Conservation (phyloP, 192 early-diverging fungal genomes). For the Coemansia sp. region DNA sequence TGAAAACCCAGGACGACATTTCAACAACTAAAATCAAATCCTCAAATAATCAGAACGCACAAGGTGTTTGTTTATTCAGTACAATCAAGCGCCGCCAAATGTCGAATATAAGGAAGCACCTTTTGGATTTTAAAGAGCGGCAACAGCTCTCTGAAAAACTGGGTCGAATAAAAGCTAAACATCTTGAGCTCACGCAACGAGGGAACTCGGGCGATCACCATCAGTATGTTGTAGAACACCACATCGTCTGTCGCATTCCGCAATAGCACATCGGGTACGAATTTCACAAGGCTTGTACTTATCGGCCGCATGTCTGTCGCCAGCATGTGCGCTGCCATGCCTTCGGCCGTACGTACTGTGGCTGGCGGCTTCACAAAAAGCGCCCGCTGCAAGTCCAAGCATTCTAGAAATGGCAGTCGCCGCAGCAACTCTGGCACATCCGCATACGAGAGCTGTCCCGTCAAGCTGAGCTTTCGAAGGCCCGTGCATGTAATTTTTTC, state of each 20-base stretch:
- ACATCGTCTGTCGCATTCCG: conserved; percentile 26
- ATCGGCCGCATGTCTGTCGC: conserved; percentile 26
- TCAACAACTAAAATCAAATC: neutral
- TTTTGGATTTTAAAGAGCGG: conserved; percentile 35
- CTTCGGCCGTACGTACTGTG: conserved; percentile 26
- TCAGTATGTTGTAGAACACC: conserved; percentile 41
- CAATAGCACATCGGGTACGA: conserved; percentile 32
- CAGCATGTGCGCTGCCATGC: conserved; percentile 27
- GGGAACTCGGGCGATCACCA: conserved; percentile 34
- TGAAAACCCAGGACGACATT: too few relatives aligned
- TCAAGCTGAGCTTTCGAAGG: conserved; percentile 19
- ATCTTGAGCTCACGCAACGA: conserved; percentile 38
- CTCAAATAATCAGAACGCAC: neutral
- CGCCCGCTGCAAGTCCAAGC: conserved; percentile 26
- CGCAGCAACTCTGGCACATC: conserved; percentile 23
- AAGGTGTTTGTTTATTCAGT: conserved; percentile 8
- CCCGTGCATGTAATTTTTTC: conserved; percentile 19
- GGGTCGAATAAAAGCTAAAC: conserved; percentile 35
- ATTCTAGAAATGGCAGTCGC: conserved; percentile 31
- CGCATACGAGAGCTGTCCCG: conserved; percentile 18
- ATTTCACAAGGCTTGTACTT: conserved; percentile 32
- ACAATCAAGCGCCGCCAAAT: conserved; percentile 32
- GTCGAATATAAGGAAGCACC: conserved; percentile 24
- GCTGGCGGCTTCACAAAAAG: conserved; percentile 25
- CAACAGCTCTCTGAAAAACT: conserved; percentile 29